phyloP scores from a whole-genome alignment of 2,329 filamentous ascomycete species.

The Sclerotinia borealis region DNA sequence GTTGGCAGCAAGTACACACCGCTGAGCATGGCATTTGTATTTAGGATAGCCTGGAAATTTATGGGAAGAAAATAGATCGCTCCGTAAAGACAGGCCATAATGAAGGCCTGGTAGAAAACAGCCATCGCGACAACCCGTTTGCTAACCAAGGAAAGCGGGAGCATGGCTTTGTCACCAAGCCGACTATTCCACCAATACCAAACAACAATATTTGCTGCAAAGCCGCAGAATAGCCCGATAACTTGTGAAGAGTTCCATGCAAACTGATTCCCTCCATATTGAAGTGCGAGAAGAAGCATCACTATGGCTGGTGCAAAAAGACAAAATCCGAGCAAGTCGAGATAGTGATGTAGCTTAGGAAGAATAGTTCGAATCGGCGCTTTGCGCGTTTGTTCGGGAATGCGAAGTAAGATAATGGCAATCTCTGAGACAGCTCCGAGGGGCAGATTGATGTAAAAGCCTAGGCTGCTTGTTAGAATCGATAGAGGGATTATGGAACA shows the following conservation, averaged over 20 bases:
- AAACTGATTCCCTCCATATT: slow-evolving; percentile 30
- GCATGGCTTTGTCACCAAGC: slow-evolving; percentile 25
- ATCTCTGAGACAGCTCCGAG: slow-evolving; percentile 34
- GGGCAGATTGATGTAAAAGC: slow-evolving; percentile 38
- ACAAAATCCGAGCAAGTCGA: slow-evolving; percentile 33
- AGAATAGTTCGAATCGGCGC: not conserved
- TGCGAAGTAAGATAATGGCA: slow-evolving; percentile 35
- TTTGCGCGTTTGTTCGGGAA: slow-evolving; percentile 22
- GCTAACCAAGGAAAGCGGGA: slow-evolving; percentile 23
- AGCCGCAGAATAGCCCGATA: slow-evolving; percentile 25
- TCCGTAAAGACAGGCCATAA: not conserved
- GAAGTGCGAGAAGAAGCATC: slow-evolving; percentile 33
- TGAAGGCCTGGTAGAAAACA: slow-evolving; percentile 12
- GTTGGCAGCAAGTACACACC: slow-evolving; percentile 36
- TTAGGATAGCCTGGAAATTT: slow-evolving; percentile 40
- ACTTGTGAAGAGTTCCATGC: slow-evolving; percentile 27
- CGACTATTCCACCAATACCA: slow-evolving; percentile 26
- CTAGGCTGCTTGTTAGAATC: not conserved
- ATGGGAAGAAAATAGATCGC: slow-evolving; percentile 22
- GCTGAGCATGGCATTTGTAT: slow-evolving; percentile 30
- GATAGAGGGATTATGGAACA: not conserved
- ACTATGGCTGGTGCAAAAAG: slow-evolving; percentile 33
- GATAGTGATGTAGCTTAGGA: slow-evolving; percentile 17
- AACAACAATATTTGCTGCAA: slow-evolving; percentile 17
- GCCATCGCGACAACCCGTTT: slow-evolving; percentile 18